phyloP scores from a whole-genome alignment of 441 rosid genomes.

The Metrosideros polymorpha region DNA sequence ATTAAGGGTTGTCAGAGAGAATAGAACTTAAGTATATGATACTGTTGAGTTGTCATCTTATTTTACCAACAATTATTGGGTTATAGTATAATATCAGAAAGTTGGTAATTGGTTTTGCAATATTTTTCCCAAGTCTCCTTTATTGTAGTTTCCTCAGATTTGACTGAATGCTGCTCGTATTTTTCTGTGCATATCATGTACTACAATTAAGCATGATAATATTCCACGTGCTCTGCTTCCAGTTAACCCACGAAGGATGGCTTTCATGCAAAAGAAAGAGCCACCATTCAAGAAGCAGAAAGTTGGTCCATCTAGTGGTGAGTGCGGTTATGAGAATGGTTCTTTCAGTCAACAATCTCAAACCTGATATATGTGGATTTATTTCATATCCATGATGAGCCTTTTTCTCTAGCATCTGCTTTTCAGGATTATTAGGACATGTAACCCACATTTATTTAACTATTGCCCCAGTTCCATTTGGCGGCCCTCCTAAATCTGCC shows the following conservation, averaged over 20 bases:
- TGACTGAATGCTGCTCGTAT: neutral
- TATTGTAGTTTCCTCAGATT: neutral
- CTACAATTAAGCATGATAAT: neutral
- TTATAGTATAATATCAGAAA: neutral
- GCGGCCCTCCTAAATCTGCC: slow-evolving; percentile 43
- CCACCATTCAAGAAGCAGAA: slow-evolving; percentile 72
- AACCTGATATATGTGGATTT: neutral
- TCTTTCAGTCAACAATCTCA: neutral
- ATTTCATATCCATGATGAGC: neutral
- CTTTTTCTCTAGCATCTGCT: neutral
- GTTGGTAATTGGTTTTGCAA: neutral
- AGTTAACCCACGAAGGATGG: slow-evolving; percentile 69
- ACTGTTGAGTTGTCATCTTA: neutral
- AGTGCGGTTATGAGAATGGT: neutral
- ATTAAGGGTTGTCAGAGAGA: neutral
- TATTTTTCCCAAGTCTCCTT: neutral
- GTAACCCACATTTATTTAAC: neutral
- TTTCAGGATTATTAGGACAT: neutral
- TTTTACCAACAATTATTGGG: neutral
- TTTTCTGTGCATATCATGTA: neutral
- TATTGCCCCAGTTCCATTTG: slow-evolving; percentile 29
- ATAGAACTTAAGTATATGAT: neutral
- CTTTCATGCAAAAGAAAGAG: slow-evolving; percentile 61
- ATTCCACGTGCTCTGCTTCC: slow-evolving; percentile 13
- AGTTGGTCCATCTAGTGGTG: slow-evolving; percentile 81